These are phyloP conservation scores for Fusarium sp. DNA, from an alignment of 2,329 filamentous ascomycete species.

Conservation along the genomic window DNA sequence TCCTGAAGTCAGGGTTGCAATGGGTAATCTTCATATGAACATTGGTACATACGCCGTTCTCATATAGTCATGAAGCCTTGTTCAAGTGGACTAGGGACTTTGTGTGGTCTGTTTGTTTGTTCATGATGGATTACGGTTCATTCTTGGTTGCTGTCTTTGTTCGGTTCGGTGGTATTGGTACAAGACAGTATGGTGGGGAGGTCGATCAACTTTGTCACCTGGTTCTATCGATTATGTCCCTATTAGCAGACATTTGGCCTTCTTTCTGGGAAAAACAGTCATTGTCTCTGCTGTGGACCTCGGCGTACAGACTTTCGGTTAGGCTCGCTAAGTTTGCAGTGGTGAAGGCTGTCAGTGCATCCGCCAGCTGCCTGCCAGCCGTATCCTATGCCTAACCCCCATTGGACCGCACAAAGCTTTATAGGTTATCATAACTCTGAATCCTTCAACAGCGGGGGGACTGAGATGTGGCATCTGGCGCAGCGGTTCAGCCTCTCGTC, in stretches of 20 bases:
- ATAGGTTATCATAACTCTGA: constrained; percentile 2
- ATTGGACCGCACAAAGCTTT: constrained; percentile 2
- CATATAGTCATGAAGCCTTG: background rate
- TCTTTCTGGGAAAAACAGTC: background rate
- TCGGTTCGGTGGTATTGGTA: background rate
- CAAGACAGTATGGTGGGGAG: background rate
- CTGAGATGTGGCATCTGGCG: constrained; percentile 2
- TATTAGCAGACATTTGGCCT: background rate
- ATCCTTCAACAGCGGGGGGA: constrained; percentile 19
- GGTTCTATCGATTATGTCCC: background rate
- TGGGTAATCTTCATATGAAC: background rate
- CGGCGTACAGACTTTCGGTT: background rate
- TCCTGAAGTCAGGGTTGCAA: constrained; percentile 34
- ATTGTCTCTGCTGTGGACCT: background rate
- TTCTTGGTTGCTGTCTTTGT: background rate
- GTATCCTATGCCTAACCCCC: background rate
- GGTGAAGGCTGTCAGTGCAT: background rate
- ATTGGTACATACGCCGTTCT: constrained; percentile 1
- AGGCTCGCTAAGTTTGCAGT: background rate
- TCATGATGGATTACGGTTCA: background rate
- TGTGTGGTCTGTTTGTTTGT: background rate
- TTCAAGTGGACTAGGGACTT: background rate
- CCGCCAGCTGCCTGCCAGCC: constrained; percentile 22
- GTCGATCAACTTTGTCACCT: background rate
- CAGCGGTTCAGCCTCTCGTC: background rate